Percentiles rank a stretch among this genome's conserved stretches.
These are phyloP conservation scores for Aphanoascus verrucosus DNA, from an alignment of 2,329 filamentous ascomycete species.

Conservation along the genomic window DNA sequence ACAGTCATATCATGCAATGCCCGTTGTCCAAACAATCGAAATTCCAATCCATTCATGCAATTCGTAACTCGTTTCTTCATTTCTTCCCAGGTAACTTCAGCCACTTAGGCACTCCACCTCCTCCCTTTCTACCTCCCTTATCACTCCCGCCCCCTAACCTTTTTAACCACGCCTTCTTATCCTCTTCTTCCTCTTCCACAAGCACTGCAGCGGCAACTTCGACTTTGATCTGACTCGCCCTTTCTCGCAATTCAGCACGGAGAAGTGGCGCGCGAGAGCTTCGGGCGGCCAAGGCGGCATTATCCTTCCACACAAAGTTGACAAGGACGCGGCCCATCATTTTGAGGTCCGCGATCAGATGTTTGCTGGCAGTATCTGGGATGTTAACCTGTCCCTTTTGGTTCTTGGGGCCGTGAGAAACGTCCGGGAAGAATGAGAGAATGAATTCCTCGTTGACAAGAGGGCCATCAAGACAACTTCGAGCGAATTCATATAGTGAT, in stretches of 20 bases:
- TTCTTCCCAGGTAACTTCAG: conserved; percentile 63
- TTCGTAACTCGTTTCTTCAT: conserved; percentile 28
- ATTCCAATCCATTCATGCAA: background rate
- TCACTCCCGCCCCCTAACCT: conserved; percentile 29
- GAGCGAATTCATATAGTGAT: conserved; percentile 64
- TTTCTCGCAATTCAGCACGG: conserved; percentile 48
- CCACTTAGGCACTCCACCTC: conserved; percentile 54
- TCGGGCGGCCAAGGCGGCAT: conserved; percentile 47
- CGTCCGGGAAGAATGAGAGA: conserved; percentile 48
- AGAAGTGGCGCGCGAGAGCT: conserved; percentile 46
- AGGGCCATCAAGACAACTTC: conserved; percentile 53
- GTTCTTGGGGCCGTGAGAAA: conserved; percentile 11
- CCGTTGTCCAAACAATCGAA: too few species aligned
- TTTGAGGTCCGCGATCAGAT: conserved; percentile 61
- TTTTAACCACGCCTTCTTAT: conserved; percentile 30
- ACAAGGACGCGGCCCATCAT: conserved; percentile 62
- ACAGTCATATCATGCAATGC: too few species aligned
- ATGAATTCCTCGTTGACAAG: conserved; percentile 55
- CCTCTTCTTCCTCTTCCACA: conserved; percentile 30
- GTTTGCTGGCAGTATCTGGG: conserved; percentile 36
- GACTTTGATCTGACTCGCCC: conserved; percentile 57
- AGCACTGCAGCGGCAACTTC: conserved; percentile 43
- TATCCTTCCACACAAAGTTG: conserved; percentile 63
- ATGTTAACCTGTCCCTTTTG: conserved; percentile 22
- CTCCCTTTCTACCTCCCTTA: conserved; percentile 25